Percentiles rank a stretch among this genome's conserved stretches.
Conservation (phyloP, 768 basidiomycete species). For the Lactarius evosmus region DNA sequence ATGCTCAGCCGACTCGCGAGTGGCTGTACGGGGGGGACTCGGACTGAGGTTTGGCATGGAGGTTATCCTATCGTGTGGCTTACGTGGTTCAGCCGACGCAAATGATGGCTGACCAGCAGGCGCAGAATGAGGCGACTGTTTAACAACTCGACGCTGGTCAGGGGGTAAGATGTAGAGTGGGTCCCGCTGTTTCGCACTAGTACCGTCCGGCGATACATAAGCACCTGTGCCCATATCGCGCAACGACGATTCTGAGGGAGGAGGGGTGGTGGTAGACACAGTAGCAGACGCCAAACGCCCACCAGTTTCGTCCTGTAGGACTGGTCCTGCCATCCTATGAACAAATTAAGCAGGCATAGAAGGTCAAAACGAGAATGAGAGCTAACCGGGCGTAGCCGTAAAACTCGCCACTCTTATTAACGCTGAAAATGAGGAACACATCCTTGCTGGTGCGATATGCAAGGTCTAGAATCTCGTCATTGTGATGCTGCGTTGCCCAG, state of each 20-base stretch:
- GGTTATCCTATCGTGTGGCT: slow-evolving; percentile 37
- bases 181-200: neutral
- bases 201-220: slow-evolving; percentile 1
- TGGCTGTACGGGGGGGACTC: slow-evolving; percentile 29
- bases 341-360: slow-evolving; percentile 1
- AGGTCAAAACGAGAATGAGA: slow-evolving; percentile 2
- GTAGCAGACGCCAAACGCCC: slow-evolving; percentile 52
- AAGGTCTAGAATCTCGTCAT: slow-evolving; percentile 86
- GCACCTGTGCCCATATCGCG: neutral
- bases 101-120: slow-evolving; percentile 33
- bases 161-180: slow-evolving; percentile 36
- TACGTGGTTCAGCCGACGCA: slow-evolving; percentile 54
- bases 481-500: slow-evolving; percentile 94
- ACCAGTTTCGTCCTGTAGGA: slow-evolving; percentile 48
- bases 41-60: slow-evolving; percentile 31
- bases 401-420: slow-evolving; percentile 92
- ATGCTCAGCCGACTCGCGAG: slow-evolving; percentile 9
- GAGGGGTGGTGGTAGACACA: neutral
- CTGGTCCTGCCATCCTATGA: slow-evolving; percentile 66
- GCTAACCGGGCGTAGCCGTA: slow-evolving; percentile 84
- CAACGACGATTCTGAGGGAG: neutral
- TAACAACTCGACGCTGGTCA: slow-evolving; percentile 39
- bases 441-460: slow-evolving; percentile 89
- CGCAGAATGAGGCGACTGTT: slow-evolving; percentile 42
- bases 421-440: slow-evolving; percentile 87